Percentiles rank a stretch among this genome's conserved stretches.
Evolutionary conservation across 2,329 filamentous ascomycete genomes (phyloP).

Genomic region (Pyricularia pennisetigena): DNA sequence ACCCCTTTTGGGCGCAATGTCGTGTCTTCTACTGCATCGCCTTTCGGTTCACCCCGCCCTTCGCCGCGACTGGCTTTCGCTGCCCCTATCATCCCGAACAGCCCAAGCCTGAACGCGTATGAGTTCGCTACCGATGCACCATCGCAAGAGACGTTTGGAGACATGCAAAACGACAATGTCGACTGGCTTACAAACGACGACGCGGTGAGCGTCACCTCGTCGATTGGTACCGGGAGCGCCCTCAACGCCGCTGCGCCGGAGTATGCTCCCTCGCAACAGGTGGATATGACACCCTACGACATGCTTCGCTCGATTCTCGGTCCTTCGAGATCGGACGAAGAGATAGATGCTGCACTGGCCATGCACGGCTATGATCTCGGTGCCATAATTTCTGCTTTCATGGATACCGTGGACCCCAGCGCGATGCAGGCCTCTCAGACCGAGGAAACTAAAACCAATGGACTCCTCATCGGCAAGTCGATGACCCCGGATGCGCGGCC

Average conservation of each 20-base stretch:
- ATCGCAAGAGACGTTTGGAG: constrained; percentile 72
- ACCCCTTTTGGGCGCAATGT: constrained; percentile 68
- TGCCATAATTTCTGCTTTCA: constrained; percentile 80
- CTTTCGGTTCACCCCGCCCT: constrained; percentile 87
- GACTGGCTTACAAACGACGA: constrained; percentile 95
- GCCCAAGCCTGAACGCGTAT: constrained; percentile 88
- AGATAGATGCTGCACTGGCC: constrained; percentile 86
- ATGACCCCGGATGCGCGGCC: constrained; percentile 69
- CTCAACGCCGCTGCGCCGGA: constrained; percentile 76
- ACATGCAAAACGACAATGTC: constrained; percentile 87
- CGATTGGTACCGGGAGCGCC: constrained; percentile 55
- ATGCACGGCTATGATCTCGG: constrained; percentile 88
- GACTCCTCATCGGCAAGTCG: constrained; percentile 80
- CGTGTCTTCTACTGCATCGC: constrained; percentile 70
- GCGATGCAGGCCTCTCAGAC: constrained; percentile 26
- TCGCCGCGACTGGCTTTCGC: constrained; percentile 86
- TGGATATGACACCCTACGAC: constrained; percentile 95
- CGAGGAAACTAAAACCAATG: constrained; percentile 32
- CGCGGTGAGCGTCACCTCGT: constrained; percentile 70
- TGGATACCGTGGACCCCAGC: constrained; percentile 43
- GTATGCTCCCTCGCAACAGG: constrained; percentile 57
- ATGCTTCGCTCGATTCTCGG: constrained; percentile 93
- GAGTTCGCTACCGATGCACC: constrained; percentile 82
- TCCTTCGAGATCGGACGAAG: constrained; percentile 80
- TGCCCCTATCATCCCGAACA: constrained; percentile 85